A percentile compares a stretch with the other conserved stretches of the same genome.
Conservation (phyloP, 768 basidiomycete species). For the Suillus americanus region DNA sequence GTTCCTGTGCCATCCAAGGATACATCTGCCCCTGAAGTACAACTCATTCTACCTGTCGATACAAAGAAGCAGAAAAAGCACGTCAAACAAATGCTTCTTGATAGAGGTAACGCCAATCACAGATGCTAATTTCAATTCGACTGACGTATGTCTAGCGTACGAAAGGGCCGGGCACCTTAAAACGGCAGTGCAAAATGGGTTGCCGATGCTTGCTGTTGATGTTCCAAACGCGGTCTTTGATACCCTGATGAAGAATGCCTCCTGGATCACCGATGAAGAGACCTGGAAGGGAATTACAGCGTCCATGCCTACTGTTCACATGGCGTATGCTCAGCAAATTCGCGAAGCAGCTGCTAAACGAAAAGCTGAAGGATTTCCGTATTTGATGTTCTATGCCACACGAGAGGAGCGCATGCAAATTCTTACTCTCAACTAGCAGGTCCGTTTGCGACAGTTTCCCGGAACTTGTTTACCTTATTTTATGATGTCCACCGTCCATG, state of each 20-base stretch:
- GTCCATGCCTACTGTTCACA: slow-evolving; percentile 54
- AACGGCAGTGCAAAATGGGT: slow-evolving; percentile 53
- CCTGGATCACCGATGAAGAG: slow-evolving; percentile 78
- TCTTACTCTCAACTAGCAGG: slow-evolving; percentile 39
- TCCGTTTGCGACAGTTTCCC: background rate
- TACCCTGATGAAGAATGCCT: slow-evolving; percentile 50
- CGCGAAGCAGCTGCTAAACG: slow-evolving; percentile 64
- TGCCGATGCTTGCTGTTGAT: slow-evolving; percentile 74
- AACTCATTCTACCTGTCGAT: slow-evolving; percentile 67
- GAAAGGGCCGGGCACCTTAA: slow-evolving; percentile 60
- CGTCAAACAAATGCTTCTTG: slow-evolving; percentile 65
- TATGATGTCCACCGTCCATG: background rate
- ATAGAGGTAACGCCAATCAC: slow-evolving; percentile 50
- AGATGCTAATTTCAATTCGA: background rate
- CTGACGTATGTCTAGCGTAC: slow-evolving; percentile 46
- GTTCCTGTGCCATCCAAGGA: slow-evolving; percentile 35
- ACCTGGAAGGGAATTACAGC: slow-evolving; percentile 62
- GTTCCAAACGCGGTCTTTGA: slow-evolving; percentile 63
- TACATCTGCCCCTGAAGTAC: slow-evolving; percentile 45
- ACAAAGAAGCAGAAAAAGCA: slow-evolving; percentile 74
- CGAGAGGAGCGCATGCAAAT: slow-evolving; percentile 70
- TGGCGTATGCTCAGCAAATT: slow-evolving; percentile 64
- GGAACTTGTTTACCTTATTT: background rate
- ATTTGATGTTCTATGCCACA: slow-evolving; percentile 63
- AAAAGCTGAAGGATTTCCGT: slow-evolving; percentile 62